Evolutionary conservation across 371 early-diverging fungal species (phyloP).

Genomic region (Fennellomyces sp.): DNA sequence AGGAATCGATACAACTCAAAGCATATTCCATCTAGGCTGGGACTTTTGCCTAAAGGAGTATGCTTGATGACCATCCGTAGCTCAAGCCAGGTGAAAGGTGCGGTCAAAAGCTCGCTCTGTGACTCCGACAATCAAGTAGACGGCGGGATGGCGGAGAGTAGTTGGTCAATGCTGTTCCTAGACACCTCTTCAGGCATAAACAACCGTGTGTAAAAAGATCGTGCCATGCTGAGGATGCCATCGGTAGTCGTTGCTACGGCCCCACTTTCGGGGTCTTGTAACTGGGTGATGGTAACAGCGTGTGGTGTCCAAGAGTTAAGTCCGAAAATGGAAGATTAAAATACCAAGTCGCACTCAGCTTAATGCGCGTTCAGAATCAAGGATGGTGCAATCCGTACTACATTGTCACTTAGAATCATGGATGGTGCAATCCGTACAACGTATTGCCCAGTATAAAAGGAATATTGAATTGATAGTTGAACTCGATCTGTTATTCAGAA

Average conservation of each 20-base stretch:
- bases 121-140: neutral
- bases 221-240: neutral
- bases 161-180: neutral
- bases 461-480: no score
- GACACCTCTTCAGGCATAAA: constrained; percentile 10
- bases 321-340: no score
- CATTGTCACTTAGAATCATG: no score
- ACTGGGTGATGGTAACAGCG: constrained; percentile 13
- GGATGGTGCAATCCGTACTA: no score
- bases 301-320: no score
- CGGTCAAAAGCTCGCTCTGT: neutral
- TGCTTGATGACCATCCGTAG: neutral
- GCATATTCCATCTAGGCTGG: constrained; percentile 33
- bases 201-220: neutral
- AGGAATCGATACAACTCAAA: constrained; percentile 26
- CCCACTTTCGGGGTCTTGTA: constrained; percentile 1
- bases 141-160: neutral
- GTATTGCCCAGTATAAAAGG: no score
- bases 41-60: constrained; percentile 17
- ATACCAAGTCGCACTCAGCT: no score
- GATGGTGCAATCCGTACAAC: no score
- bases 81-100: neutral
- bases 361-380: no score
- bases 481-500: no score
- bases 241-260: neutral